Percentiles rank a stretch among this genome's conserved stretches.
Conservation (phyloP, 345 rosid species). For the Durio zibethinus region DNA sequence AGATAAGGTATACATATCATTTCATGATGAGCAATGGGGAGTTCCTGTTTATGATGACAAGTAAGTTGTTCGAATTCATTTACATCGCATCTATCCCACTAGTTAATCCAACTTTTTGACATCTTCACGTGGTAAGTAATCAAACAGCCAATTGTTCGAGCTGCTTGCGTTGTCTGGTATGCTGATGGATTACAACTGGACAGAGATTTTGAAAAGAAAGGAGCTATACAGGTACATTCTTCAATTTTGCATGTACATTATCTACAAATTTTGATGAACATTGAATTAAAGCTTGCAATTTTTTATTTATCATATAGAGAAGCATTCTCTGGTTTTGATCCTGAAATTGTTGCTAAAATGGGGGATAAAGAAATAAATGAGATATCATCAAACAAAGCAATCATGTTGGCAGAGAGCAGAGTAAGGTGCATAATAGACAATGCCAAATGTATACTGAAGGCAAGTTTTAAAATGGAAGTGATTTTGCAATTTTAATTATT, state of each 20-base stretch:
- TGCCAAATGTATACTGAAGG: constrained; percentile 87
- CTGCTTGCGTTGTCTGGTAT: constrained; percentile 83
- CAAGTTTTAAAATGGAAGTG: constrained; percentile 23
- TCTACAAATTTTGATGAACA: neutral
- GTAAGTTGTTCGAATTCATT: constrained; percentile 40
- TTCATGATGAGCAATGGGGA: constrained; percentile 98
- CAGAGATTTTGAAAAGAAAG: constrained; percentile 80
- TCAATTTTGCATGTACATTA: neutral
- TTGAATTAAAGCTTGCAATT: constrained; percentile 6
- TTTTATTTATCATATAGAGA: constrained; percentile 46
- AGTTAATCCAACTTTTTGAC: neutral
- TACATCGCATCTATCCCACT: neutral
- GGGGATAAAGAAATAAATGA: constrained; percentile 75
- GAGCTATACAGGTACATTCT: constrained; percentile 56
- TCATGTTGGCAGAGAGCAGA: constrained; percentile 75
- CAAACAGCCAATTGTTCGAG: constrained; percentile 79
- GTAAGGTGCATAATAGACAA: constrained; percentile 84
- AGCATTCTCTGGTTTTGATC: constrained; percentile 75
- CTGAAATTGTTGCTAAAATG: constrained; percentile 69
- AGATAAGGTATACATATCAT: constrained; percentile 79
- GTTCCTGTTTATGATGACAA: constrained; percentile 89
- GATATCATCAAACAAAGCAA: constrained; percentile 66
- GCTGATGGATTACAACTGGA: constrained; percentile 99
- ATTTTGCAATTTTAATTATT: neutral
- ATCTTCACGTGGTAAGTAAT: neutral